Base-by-base conservation (phyloP, 495 filamentous ascomycete species). In the Sporormia fimetaria region DNA sequence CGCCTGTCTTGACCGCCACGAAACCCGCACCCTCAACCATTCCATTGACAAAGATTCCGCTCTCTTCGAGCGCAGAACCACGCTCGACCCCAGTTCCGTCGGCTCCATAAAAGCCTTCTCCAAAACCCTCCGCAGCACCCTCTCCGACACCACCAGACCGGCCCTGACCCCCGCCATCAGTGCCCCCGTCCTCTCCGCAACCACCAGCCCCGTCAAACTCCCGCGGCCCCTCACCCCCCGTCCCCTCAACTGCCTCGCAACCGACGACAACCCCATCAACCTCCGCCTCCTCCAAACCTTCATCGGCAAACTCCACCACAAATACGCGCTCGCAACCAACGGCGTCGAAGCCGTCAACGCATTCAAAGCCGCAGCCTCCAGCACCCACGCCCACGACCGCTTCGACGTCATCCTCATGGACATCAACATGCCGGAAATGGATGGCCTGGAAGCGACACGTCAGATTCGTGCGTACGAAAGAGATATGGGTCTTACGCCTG, bases 241-340 rank as follows among this genome's bases (percentile, higher is more conserved):
- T n/a, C 10, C 18, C 15, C 28, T 51, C 12, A 40, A 45, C 22
- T 63, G 83, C 4, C 67, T 84, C 0, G 68, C 83, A 0, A 80
- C 84, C 0, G 81, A 86, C 42, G 81, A 86, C 51, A 86, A 86
- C 54, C 63, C 67, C 3, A 83, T 86, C 50, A 86, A 86, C 47
- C 69, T 83, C 23, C 76, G 73, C 42, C 58, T 68, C 33, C 34
- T 52, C 18, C 23, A 4, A 6, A 74, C 74, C 0, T 76, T 76
- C 43, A 69, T 81, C 65, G 63, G 61, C 23, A 76, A 73, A 40
- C 64, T 70, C 1, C 59, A 62, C 9, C 68, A 67, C 36, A 57
- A 51, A 15, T 71, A 67, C 37, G 61, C 64, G 4, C 71, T 67
- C 5, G 77, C 78, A 0, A 56, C 58, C 16, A 74, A 81, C 38